Percentiles rank a stretch among this genome's conserved stretches.
Evolutionary conservation across 352 stramenopile species (phyloP).

Genomic region (Globisporangium paddicum): DNA sequence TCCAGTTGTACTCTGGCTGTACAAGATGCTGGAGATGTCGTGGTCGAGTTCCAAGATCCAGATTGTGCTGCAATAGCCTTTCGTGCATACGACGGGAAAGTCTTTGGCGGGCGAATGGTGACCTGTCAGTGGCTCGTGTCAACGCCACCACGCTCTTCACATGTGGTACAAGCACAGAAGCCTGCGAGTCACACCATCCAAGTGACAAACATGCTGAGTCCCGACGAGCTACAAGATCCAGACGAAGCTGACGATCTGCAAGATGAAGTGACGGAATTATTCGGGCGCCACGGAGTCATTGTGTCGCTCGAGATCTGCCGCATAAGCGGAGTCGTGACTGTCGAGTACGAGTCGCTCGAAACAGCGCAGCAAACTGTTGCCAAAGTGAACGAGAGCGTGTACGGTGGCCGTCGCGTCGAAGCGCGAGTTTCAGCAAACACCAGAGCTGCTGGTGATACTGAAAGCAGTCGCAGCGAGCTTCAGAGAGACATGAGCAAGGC

Average conservation of each 20-base stretch:
- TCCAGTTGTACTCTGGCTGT: neutral
- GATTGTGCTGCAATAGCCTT: slow-evolving; percentile 6
- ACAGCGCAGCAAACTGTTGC: neutral
- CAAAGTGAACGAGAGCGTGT: slow-evolving; percentile 1
- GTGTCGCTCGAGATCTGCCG: neutral
- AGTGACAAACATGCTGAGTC: slow-evolving; percentile 9
- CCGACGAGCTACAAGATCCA: slow-evolving; percentile 6
- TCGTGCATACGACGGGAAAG: neutral
- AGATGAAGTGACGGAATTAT: neutral
- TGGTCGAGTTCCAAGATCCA: slow-evolving; percentile 1
- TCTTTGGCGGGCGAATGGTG: slow-evolving; percentile 8
- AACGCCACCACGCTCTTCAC: neutral
- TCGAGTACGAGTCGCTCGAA: neutral
- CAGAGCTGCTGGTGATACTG: neutral
- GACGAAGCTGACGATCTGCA: slow-evolving; percentile 10
- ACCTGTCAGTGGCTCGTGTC: slow-evolving; percentile 1
- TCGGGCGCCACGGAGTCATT: neutral
- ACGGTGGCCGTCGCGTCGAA: slow-evolving; percentile 4
- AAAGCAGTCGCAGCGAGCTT: neutral
- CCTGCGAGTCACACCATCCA: neutral
- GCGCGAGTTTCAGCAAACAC: neutral
- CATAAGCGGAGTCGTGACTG: neutral
- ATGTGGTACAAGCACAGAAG: neutral
- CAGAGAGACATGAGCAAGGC: neutral
- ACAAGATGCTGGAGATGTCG: slow-evolving; percentile 3